A percentile compares a stretch with the other conserved stretches of the same genome.
phyloP scores from a whole-genome alignment of 495 filamentous ascomycete species.

The Neurospora sp. region DNA sequence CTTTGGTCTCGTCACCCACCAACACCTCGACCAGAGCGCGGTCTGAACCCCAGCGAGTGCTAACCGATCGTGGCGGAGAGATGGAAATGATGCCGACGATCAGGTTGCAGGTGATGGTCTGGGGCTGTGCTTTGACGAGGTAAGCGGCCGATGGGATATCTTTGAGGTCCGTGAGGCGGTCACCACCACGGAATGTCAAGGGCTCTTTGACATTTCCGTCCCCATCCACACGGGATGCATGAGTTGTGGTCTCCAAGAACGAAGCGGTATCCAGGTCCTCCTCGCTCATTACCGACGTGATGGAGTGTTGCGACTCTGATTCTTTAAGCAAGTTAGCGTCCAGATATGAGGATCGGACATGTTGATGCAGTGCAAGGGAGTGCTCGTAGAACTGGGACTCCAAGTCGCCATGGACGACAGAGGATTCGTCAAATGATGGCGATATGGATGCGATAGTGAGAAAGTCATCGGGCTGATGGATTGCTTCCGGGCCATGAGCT shows the following conservation, averaged over 20 bases:
- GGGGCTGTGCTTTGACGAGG: slow-evolving; percentile 58
- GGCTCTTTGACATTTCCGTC: slow-evolving; percentile 7
- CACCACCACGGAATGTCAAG: slow-evolving; percentile 5
- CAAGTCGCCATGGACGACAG: slow-evolving; percentile 14
- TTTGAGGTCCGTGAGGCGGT: slow-evolving; percentile 51
- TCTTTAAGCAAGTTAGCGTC: slow-evolving; percentile 4
- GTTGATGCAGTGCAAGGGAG: slow-evolving; percentile 56
- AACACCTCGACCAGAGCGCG: slow-evolving; percentile 64
- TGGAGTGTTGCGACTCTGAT: background rate
- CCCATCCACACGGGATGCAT: background rate
- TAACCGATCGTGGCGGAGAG: slow-evolving; percentile 48
- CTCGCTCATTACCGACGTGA: slow-evolving; percentile 11
- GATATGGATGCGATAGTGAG: slow-evolving; percentile 34
- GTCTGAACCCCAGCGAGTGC: slow-evolving; percentile 41
- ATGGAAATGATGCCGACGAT: slow-evolving; percentile 70
- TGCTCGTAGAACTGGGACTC: slow-evolving; percentile 60
- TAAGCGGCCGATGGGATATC: slow-evolving; percentile 61
- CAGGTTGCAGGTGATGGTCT: slow-evolving; percentile 69
- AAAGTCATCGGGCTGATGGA: slow-evolving; percentile 33
- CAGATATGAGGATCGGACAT: slow-evolving; percentile 42
- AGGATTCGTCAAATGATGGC: slow-evolving; percentile 14
- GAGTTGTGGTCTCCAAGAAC: slow-evolving; percentile 2
- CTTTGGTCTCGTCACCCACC: slow-evolving; percentile 77
- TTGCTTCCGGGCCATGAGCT: slow-evolving; percentile 6
- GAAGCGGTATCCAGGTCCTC: slow-evolving; percentile 4